phyloP scores from a whole-genome alignment of 805 yeast genomes.

The Wickerhamiella vanderwaltii region DNA sequence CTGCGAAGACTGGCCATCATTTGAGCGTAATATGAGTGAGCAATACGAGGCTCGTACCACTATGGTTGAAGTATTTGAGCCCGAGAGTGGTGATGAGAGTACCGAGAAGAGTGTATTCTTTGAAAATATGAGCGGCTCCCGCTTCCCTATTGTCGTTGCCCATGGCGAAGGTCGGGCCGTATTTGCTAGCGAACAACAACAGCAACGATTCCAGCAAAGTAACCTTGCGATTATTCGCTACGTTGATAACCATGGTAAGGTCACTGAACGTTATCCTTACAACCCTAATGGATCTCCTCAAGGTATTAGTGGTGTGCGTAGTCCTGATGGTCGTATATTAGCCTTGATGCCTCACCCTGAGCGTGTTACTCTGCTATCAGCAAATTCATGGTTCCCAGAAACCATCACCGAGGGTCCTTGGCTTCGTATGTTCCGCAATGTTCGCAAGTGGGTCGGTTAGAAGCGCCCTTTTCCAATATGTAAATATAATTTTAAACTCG shows the following conservation, averaged over 20 bases:
- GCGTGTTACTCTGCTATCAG: slow-evolving; percentile 75
- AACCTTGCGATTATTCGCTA: slow-evolving; percentile 56
- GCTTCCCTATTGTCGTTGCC: slow-evolving; percentile 92
- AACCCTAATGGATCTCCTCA: slow-evolving; percentile 94
- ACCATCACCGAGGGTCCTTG: slow-evolving; percentile 54
- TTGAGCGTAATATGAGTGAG: slow-evolving; percentile 81
- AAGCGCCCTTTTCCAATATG: too few species aligned
- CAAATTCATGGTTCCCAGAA: slow-evolving; percentile 81
- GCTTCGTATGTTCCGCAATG: slow-evolving; percentile 84
- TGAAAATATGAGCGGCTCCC: slow-evolving; percentile 84
- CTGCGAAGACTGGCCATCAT: slow-evolving; percentile 88
- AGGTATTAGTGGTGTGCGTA: slow-evolving; percentile 84
- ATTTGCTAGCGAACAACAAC: slow-evolving; percentile 39
- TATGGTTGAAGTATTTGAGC: slow-evolving; percentile 62
- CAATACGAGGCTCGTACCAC: slow-evolving; percentile 94
- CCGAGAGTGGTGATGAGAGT: slow-evolving; percentile 29
- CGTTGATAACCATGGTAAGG: slow-evolving; percentile 82
- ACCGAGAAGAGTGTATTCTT: slow-evolving; percentile 52
- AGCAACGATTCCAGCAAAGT: slow-evolving; percentile 37
- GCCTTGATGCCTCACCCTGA: slow-evolving; percentile 99
- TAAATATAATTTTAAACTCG: too few species aligned
- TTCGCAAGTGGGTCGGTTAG: slow-evolving; percentile 71
- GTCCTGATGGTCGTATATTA: slow-evolving; percentile 86
- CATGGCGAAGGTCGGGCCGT: slow-evolving; percentile 96
- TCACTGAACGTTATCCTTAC: slow-evolving; percentile 74